These are phyloP conservation scores for Pleodorina starrii DNA, from an alignment of 139 green algal genomes.

Conservation along the genomic window DNA sequence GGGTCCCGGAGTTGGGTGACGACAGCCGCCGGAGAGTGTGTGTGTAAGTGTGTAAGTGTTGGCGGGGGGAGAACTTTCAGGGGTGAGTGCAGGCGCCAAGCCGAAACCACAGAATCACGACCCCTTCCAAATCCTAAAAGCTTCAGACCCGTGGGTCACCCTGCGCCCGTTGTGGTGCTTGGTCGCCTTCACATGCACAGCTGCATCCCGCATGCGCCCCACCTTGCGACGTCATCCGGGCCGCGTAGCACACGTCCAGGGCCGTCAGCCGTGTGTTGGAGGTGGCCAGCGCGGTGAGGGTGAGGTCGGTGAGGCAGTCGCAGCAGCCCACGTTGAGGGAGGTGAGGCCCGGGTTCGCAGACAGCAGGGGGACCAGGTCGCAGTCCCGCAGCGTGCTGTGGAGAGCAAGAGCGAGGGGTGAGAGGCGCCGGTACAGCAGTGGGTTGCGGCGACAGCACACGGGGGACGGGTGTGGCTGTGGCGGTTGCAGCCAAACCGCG, in stretches of 20 bases:
- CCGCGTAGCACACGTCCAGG: slow-evolving; percentile 40
- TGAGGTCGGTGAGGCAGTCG: background rate
- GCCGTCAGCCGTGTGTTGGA: background rate
- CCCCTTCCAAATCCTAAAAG: background rate
- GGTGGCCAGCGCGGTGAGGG: background rate
- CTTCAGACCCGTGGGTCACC: background rate
- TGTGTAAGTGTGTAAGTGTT: too few species aligned
- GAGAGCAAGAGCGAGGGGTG: too few species aligned
- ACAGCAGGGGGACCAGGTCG: slow-evolving; percentile 30
- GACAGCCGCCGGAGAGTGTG: too few species aligned
- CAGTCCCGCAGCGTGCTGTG: background rate
- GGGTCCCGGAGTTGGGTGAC: background rate
- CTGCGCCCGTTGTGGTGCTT: background rate
- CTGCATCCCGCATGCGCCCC: too few species aligned
- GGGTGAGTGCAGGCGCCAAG: too few species aligned
- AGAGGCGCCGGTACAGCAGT: too few species aligned
- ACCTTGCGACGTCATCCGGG: slow-evolving; percentile 9
- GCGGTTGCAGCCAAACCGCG: too few species aligned
- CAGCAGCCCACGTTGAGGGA: slow-evolving; percentile 31
- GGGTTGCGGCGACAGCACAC: too few species aligned
- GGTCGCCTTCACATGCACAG: too few species aligned
- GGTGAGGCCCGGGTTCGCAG: background rate
- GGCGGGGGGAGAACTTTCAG: too few species aligned
- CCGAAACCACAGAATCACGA: too few species aligned
- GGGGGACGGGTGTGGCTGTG: too few species aligned